Percentiles rank a stretch among this genome's conserved stretches.
These are phyloP conservation scores for Spongispora temasekensis DNA, from an alignment of 1,284 basidiomycete species.

Conservation along the genomic window DNA sequence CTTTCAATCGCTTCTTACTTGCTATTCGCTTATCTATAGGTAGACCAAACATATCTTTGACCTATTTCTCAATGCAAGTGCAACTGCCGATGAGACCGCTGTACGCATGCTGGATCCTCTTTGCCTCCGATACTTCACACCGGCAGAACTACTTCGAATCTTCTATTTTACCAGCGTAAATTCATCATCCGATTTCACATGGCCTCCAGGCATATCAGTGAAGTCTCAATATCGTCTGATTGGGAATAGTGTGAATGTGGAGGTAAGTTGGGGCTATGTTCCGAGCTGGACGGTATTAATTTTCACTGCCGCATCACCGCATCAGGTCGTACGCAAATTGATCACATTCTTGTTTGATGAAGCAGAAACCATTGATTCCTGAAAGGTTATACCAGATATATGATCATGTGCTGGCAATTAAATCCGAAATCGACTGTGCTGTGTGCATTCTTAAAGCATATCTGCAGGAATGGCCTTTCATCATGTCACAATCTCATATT, in stretches of 20 bases:
- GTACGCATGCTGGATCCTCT: conserved; percentile 59
- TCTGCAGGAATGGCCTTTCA: too few relatives aligned
- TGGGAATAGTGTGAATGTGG: conserved; percentile 79
- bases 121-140: conserved; percentile 69
- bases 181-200: conserved; percentile 44
- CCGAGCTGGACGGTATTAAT: conserved; percentile 3
- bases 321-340: conserved; percentile 29
- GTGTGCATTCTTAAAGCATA: too few relatives aligned
- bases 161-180: conserved; percentile 52
- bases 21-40: conserved; percentile 1
- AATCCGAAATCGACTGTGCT: too few relatives aligned
- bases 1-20: background rate
- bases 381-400: too few relatives aligned
- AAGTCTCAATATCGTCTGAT: conserved; percentile 74
- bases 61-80: conserved; percentile 51
- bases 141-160: conserved; percentile 66
- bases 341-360: conserved; percentile 27
- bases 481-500: too few relatives aligned
- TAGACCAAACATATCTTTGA: conserved; percentile 68
- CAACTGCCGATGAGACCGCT: conserved; percentile 41
- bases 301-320: too few relatives aligned
- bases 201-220: conserved; percentile 58
- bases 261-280: conserved; percentile 38
- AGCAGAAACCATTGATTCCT: background rate
- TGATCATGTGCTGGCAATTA: too few relatives aligned